Evolutionary conservation across 225 moss, liverwort and hornwort genomes (phyloP).

Genomic region (Polytrichum commune): DNA sequence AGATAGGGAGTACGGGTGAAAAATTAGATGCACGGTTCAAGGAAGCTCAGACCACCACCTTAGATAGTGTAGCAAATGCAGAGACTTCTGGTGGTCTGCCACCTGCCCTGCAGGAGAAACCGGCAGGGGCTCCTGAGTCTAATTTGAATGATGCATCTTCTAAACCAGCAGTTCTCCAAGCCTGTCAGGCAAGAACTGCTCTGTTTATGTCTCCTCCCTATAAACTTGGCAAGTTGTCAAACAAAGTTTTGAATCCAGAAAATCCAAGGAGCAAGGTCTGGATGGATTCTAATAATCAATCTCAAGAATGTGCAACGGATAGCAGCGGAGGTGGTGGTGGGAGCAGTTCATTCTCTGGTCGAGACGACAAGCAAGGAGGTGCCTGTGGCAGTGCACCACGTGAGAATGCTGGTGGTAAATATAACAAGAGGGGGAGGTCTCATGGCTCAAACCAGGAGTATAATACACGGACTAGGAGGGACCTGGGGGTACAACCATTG

Average conservation of each 20-base stretch:
- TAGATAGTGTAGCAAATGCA: slow-evolving; percentile 21
- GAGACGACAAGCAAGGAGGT: slow-evolving; percentile 56
- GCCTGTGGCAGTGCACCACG: slow-evolving; percentile 29
- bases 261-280: slow-evolving; percentile 21
- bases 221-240: slow-evolving; percentile 51
- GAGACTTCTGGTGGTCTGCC: slow-evolving; percentile 10
- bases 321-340: slow-evolving; percentile 15
- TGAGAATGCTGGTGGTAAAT: slow-evolving; percentile 33
- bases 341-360: slow-evolving; percentile 20
- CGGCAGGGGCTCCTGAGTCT: slow-evolving; percentile 29
- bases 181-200: slow-evolving; percentile 61
- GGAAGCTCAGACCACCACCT: slow-evolving; percentile 36
- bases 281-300: slow-evolving; percentile 14
- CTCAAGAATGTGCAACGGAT: slow-evolving; percentile 38
- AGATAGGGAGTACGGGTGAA: slow-evolving; percentile 29
- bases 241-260: slow-evolving; percentile 44
- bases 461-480: slow-evolving; percentile 28
- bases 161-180: slow-evolving; percentile 32
- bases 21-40: slow-evolving; percentile 51
- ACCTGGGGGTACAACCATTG: slow-evolving; percentile 20
- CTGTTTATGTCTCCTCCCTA: slow-evolving; percentile 77
- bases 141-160: slow-evolving; percentile 31
- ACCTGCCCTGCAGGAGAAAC: slow-evolving; percentile 20
- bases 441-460: slow-evolving; percentile 49
- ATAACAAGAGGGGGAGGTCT: slow-evolving; percentile 76